phyloP scores from a whole-genome alignment of 2,329 filamentous ascomycete genomes.

The Zymoseptoria passerinii region DNA sequence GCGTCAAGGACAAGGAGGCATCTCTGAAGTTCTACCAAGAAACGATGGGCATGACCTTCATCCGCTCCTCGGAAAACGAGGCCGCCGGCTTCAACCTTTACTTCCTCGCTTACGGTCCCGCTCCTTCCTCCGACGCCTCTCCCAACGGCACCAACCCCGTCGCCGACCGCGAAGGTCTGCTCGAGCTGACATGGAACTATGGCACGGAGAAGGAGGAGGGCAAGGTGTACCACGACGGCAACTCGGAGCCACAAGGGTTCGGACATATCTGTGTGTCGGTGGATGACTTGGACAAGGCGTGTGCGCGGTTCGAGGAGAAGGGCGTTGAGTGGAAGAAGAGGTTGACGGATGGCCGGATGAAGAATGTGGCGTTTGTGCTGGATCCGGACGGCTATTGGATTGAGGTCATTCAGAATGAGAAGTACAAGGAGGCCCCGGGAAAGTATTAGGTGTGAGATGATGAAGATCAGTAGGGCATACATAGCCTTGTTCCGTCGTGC shows the following conservation, averaged over 20 bases:
- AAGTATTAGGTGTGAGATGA: conserved; percentile 7
- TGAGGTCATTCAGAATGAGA: conserved; percentile 17
- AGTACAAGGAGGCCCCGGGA: conserved; percentile 13
- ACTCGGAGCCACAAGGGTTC: conserved; percentile 84
- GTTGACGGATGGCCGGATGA: conserved; percentile 81
- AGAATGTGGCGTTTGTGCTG: conserved; percentile 83
- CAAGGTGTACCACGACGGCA: conserved; percentile 89
- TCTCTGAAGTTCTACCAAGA: conserved; percentile 54
- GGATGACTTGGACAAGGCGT: conserved; percentile 82
- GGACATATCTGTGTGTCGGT: conserved; percentile 85
- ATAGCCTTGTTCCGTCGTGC: too few relatives aligned
- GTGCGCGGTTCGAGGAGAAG: conserved; percentile 72
- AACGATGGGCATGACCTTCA: conserved; percentile 75
- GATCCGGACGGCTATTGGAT: conserved; percentile 31
- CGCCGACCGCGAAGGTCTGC: conserved; percentile 67
- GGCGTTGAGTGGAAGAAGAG: conserved; percentile 91
- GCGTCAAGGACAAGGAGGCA: conserved; percentile 60
- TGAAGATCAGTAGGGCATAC: too few relatives aligned
- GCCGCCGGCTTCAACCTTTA: conserved; percentile 78
- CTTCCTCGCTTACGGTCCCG: conserved; percentile 68
- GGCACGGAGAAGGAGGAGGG: conserved; percentile 74
- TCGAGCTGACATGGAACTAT: conserved; percentile 83
- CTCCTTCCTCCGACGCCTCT: conserved; percentile 40
- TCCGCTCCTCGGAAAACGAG: conserved; percentile 63
- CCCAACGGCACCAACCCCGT: conserved; percentile 51